Evolutionary conservation across 371 early-diverging fungal species (phyloP), one percentile per base, ranked within the genome.

Genomic region (Saksenaea vasiformis): DNA sequence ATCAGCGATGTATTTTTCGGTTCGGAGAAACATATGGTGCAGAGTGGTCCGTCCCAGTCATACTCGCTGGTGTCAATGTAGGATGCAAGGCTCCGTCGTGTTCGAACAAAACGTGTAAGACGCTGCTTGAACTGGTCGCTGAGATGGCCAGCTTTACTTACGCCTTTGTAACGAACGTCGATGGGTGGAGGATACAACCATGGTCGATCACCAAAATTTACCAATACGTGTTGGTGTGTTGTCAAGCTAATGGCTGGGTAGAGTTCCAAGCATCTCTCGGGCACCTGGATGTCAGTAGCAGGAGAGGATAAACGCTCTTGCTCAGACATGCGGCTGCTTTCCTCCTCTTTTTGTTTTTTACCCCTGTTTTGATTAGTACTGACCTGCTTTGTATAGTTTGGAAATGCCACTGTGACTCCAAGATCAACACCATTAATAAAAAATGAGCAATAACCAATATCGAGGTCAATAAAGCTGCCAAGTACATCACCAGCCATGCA

Each of bases 221-320:
- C 54, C 17, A 79, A 37, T 0, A 71, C 68, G 35, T 82, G 82
- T 41, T 82, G 82, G 56, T 77, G 70, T 13, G 76, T 76, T 2
- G 79, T 77, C 1, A 82, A 59, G 17, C 79, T 82, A 35, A 82
- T 69, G 11, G 82, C 82, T 2, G 82, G 82, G 38, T 72, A 82
- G 10, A 82, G 67, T 0, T 79, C 79, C 27, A 78, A 19, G 7
- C 74, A 68, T 19, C 66, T 61, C 11, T 37, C 63, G 15, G 54
- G 17, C 26, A 31, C 22, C 58, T 38, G 35, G 3, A 43, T 31
- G 56, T 22, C 11, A n/a, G 56, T 31, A 26, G 37, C 31, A 19
- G n/a, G 13, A n/a, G 56, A 56, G 11, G 56, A 28, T 13, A 35
- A 28, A 28, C 56, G 56, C 4, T 35, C 27, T 28, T 39, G 27